Percentiles rank a stretch among this genome's conserved stretches.
These are phyloP conservation scores for Ocimum tenuiflorum DNA, from an alignment of 257 asterid genomes.

Conservation along the genomic window DNA sequence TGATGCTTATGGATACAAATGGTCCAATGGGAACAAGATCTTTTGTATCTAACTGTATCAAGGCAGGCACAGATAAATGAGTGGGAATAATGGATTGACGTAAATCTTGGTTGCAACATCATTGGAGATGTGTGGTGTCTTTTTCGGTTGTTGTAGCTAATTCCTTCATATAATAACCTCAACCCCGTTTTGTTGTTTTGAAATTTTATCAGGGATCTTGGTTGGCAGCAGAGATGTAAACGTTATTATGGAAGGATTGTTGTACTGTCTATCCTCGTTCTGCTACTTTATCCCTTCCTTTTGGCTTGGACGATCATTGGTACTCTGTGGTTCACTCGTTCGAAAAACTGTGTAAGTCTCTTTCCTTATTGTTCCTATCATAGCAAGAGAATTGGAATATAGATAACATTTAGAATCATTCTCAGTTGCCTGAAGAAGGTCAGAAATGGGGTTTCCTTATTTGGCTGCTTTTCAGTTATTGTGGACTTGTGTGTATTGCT, in stretches of 20 bases:
- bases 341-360: conserved; percentile 65
- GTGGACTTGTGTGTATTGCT: conserved; percentile 83
- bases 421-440: conserved; percentile 92
- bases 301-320: conserved; percentile 80
- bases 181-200: background rate
- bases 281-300: conserved; percentile 82
- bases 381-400: conserved; percentile 17
- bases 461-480: conserved; percentile 94
- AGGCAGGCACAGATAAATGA: no score
- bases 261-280: conserved; percentile 68
- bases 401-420: conserved; percentile 10
- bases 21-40: no score
- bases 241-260: conserved; percentile 82
- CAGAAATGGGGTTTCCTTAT: conserved; percentile 98
- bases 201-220: conserved; percentile 61
- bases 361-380: background rate
- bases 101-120: no score
- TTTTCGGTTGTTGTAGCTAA: background rate
- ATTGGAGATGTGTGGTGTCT: background rate
- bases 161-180: background rate
- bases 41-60: no score
- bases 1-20: no score
- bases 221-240: conserved; percentile 79
- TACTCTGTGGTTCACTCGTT: conserved; percentile 78
- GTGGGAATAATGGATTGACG: no score